Conservation (phyloP, 768 basidiomycete genomes). For the Boletus subparvulus region DNA sequence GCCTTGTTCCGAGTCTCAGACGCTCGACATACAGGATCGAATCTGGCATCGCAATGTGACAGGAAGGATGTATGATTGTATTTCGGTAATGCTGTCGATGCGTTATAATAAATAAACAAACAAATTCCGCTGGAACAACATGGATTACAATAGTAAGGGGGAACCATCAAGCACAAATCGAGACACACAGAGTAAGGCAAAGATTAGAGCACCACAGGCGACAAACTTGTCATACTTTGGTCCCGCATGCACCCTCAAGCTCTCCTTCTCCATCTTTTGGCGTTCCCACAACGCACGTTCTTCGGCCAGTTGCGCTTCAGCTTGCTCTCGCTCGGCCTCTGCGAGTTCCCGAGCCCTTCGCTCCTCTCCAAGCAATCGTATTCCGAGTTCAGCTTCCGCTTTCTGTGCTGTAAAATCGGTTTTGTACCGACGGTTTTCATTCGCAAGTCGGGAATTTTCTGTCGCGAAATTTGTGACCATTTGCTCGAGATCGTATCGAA, state of each 20-base stretch:
- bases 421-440: conserved; percentile 20
- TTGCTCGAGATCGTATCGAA: conserved; percentile 42
- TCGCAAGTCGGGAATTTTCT: conserved; percentile 33
- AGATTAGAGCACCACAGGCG: conserved; percentile 14
- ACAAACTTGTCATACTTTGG: conserved; percentile 11
- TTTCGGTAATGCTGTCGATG: neutral
- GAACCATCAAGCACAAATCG: conserved; percentile 11
- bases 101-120: conserved; percentile 4
- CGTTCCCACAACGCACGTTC: conserved; percentile 12
- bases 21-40: neutral
- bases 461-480: conserved; percentile 36
- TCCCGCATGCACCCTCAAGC: neutral
- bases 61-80: neutral
- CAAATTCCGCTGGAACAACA: neutral
- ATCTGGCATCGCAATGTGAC: neutral
- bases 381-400: conserved; percentile 11
- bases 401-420: conserved; percentile 10
- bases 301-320: conserved; percentile 17
- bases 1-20: too few species aligned
- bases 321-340: conserved; percentile 12
- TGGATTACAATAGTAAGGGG: neutral
- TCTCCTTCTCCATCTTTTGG: neutral
- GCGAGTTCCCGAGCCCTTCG: conserved; percentile 18
- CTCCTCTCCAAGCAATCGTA: conserved; percentile 22
- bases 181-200: conserved; percentile 14